phyloP scores from a whole-genome alignment of 768 basidiomycete species.

The Lactarius evosmus region DNA sequence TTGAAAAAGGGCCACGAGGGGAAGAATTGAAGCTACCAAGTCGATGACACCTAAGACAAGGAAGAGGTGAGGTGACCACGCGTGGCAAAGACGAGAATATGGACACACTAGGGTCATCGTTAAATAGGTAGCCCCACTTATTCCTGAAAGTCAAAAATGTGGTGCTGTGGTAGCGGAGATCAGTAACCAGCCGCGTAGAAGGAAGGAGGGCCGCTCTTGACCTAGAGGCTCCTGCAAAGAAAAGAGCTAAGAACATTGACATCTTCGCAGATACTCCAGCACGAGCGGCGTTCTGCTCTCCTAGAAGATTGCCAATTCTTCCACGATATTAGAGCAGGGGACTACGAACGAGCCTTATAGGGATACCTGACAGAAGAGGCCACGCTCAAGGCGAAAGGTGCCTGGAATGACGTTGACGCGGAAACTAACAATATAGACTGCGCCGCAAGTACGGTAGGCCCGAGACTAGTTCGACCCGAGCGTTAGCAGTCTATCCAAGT shows the following conservation, averaged over 20 bases:
- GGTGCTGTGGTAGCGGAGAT: slow-evolving; percentile 32
- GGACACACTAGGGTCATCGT: slow-evolving; percentile 44
- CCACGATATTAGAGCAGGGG: neutral
- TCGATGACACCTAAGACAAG: slow-evolving; percentile 36
- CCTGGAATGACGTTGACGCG: slow-evolving; percentile 74
- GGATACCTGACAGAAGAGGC: slow-evolving; percentile 80
- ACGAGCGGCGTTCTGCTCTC: slow-evolving; percentile 70
- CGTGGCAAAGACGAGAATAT: neutral
- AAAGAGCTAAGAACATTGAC: slow-evolving; percentile 61
- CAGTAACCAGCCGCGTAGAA: neutral
- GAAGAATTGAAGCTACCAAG: slow-evolving; percentile 54
- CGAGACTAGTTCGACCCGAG: slow-evolving; percentile 48
- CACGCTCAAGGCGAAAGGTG: slow-evolving; percentile 77
- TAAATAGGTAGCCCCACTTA: slow-evolving; percentile 59
- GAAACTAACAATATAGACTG: slow-evolving; percentile 84
- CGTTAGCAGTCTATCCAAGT: slow-evolving; percentile 25
- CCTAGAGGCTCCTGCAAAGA: slow-evolving; percentile 67
- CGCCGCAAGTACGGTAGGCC: slow-evolving; percentile 77
- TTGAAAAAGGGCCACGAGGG: slow-evolving; percentile 73
- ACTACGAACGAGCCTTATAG: neutral
- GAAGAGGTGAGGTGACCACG: neutral
- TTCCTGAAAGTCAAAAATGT: slow-evolving; percentile 45
- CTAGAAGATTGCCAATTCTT: slow-evolving; percentile 86
- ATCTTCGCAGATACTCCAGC: slow-evolving; percentile 66
- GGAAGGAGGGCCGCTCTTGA: slow-evolving; percentile 30